Evolutionary conservation across 2,329 filamentous ascomycete genomes (phyloP).

Genomic region (Coleophoma eucalyptorum): DNA sequence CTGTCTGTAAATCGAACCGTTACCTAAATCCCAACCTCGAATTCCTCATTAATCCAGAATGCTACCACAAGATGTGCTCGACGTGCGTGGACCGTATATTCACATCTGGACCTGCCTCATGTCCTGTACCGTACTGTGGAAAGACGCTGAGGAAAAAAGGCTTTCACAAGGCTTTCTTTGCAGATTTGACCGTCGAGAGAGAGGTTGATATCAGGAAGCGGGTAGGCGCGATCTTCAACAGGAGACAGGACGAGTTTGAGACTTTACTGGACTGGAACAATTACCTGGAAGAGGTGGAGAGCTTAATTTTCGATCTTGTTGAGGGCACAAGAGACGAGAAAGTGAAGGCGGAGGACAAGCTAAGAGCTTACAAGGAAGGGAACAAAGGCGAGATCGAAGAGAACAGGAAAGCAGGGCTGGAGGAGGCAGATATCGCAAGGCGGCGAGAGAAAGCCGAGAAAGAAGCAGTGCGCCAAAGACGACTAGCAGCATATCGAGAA

Average conservation of each 20-base stretch:
- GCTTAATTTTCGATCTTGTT: conserved; percentile 84
- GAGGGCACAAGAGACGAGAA: conserved; percentile 57
- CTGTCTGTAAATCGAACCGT: conserved; percentile 93
- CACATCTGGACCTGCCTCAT: conserved; percentile 84
- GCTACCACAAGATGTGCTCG: conserved; percentile 98
- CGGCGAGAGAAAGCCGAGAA: conserved; percentile 59
- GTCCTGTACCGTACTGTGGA: conserved; percentile 84
- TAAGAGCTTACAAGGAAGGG: conserved; percentile 69
- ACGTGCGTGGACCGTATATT: conserved; percentile 95
- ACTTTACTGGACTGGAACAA: conserved; percentile 81
- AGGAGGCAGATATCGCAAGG: conserved; percentile 50
- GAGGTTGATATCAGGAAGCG: conserved; percentile 88
- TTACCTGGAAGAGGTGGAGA: conserved; percentile 90
- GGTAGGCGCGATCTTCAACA: conserved; percentile 81
- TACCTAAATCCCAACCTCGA: conserved; percentile 93
- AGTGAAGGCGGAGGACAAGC: conserved; percentile 40
- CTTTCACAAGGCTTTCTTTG: conserved; percentile 87
- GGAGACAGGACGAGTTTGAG: conserved; percentile 87
- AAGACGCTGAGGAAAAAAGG: conserved; percentile 80
- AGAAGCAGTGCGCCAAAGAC: conserved; percentile 59
- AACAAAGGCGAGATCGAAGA: conserved; percentile 67
- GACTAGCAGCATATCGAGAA: conserved; percentile 61
- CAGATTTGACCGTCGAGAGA: conserved; percentile 80
- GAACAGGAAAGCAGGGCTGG: conserved; percentile 49
- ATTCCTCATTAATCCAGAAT: conserved; percentile 96